A percentile compares a stretch with the other conserved stretches of the same genome.
Conservation (phyloP, 2,329 filamentous ascomycete species). For the Colletotrichum cuscutae region DNA sequence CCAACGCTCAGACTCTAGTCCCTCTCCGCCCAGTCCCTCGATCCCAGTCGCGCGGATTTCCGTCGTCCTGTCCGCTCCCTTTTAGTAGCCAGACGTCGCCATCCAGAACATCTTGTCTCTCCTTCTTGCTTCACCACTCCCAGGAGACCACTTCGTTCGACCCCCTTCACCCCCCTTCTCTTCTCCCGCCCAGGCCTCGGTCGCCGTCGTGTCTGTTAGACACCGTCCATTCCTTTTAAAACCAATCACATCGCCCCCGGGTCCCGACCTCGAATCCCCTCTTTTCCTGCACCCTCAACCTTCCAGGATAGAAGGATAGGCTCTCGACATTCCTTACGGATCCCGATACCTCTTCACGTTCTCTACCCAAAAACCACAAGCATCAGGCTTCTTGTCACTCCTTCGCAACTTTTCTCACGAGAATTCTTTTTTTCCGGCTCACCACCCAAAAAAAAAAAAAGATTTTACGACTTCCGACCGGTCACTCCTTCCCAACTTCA, state of each 20-base stretch:
- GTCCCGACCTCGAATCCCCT: slow-evolving; percentile 22
- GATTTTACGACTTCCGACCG: slow-evolving; percentile 31
- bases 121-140: slow-evolving; percentile 36
- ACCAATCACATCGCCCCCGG: slow-evolving; percentile 18
- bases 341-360: slow-evolving; percentile 24
- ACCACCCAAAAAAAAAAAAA: slow-evolving; percentile 21
- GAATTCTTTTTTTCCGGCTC: slow-evolving; percentile 28
- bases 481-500: slow-evolving; percentile 21
- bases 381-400: slow-evolving; percentile 34
- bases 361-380: slow-evolving; percentile 12
- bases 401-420: slow-evolving; percentile 29
- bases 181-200: slow-evolving; percentile 31
- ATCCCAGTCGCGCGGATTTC: slow-evolving; percentile 32
- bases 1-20: slow-evolving; percentile 22
- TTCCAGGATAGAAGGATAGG: slow-evolving; percentile 36
- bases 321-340: slow-evolving; percentile 31
- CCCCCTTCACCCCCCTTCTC: slow-evolving; percentile 16
- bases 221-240: slow-evolving; percentile 36
- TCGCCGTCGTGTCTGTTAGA: slow-evolving; percentile 33
- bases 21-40: slow-evolving; percentile 21
- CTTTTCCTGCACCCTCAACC: slow-evolving; percentile 34
- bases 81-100: slow-evolving; percentile 34
- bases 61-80: slow-evolving; percentile 19
- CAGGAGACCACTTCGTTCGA: slow-evolving; percentile 39
- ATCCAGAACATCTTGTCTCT: slow-evolving; percentile 35